phyloP scores from a whole-genome alignment of 306 rosid genomes.

The Cicer yamashitae region DNA sequence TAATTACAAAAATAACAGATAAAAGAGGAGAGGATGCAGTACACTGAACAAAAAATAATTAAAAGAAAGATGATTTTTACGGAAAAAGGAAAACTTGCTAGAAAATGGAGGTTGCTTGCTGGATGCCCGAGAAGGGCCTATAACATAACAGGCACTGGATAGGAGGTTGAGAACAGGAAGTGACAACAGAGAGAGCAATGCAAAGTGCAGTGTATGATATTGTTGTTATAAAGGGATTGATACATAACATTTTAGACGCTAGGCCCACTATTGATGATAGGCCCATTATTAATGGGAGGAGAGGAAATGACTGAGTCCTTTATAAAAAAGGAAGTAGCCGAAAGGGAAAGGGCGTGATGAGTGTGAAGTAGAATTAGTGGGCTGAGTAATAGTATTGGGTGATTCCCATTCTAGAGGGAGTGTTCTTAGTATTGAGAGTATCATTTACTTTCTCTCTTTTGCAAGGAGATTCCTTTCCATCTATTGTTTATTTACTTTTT shows the following conservation, averaged over 20 bases:
- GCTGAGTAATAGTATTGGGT: not conserved
- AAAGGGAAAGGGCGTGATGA: not conserved
- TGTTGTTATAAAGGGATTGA: not conserved
- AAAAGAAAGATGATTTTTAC: not conserved
- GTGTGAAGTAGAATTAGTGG: not conserved
- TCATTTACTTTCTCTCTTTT: no score
- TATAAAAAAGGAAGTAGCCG: not conserved
- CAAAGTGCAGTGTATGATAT: not conserved
- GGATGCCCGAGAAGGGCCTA: not conserved
- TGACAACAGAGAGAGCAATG: not conserved
- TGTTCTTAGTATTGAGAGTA: no score
- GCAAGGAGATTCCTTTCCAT: no score
- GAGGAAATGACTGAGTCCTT: not conserved
- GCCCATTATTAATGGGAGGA: not conserved
- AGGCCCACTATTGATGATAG: not conserved
- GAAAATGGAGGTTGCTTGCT: not conserved
- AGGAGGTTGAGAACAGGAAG: not conserved
- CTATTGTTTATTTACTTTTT: no score
- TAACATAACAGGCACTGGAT: not conserved
- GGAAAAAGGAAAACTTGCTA: not conserved
- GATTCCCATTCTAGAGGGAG: no score
- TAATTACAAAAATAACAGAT: not conserved
- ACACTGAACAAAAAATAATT: not conserved
- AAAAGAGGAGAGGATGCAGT: not conserved
- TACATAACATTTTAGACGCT: not conserved